These are phyloP conservation scores for Pseudohyphozyma bogoriensis DNA, from an alignment of 768 basidiomycete species.

Conservation along the genomic window DNA sequence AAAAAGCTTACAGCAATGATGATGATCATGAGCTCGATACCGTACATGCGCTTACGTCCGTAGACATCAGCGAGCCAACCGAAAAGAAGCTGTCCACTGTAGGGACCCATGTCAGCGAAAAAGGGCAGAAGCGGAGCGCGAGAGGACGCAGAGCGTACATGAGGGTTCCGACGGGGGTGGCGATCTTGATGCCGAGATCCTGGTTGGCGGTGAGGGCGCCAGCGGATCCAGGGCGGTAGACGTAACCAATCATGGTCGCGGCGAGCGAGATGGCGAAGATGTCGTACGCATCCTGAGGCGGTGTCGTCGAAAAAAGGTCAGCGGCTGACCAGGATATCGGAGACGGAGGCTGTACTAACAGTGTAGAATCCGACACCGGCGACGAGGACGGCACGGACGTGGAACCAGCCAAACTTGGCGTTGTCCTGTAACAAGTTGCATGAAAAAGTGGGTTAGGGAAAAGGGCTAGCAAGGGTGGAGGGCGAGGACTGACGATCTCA, in stretches of 20 bases:
- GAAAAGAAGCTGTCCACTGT: slow-evolving; percentile 30
- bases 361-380: slow-evolving; percentile 85
- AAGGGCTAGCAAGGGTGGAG: neutral
- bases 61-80: slow-evolving; percentile 27
- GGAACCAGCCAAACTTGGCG: slow-evolving; percentile 80
- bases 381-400: slow-evolving; percentile 49
- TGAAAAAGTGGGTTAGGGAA: neutral
- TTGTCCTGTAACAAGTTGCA: no score
- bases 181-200: slow-evolving; percentile 46
- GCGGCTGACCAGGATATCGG: slow-evolving; percentile 3
- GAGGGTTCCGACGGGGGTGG: slow-evolving; percentile 29
- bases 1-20: no score
- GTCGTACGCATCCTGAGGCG: slow-evolving; percentile 47
- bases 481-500: slow-evolving; percentile 73
- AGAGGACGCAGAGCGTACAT: slow-evolving; percentile 12
- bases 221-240: slow-evolving; percentile 48
- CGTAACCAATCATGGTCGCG: slow-evolving; percentile 69
- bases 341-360: slow-evolving; percentile 50
- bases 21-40: slow-evolving; percentile 70
- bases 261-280: slow-evolving; percentile 86
- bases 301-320: slow-evolving; percentile 8
- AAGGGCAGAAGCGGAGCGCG: no score
- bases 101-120: neutral
- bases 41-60: slow-evolving; percentile 41
- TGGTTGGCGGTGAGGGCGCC: slow-evolving; percentile 51